Evolutionary conservation across 1,284 basidiomycete genomes (phyloP).

Genomic region (Sporisorium iseilematis-ciliati): DNA sequence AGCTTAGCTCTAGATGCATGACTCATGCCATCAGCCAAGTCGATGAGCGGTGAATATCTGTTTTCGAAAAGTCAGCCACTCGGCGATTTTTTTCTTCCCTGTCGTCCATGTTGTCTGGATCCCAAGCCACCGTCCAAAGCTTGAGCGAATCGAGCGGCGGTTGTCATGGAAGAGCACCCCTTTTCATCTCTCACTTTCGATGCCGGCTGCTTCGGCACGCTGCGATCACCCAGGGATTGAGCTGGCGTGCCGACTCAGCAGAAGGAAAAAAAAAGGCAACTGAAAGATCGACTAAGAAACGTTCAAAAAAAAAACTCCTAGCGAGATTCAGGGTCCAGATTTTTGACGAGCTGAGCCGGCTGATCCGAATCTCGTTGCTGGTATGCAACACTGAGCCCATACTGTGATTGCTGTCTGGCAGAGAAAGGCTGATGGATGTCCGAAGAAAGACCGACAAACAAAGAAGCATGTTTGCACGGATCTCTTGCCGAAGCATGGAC

Average conservation of each 20-base stretch:
- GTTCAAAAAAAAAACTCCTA: conserved; percentile 13
- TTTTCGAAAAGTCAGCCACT: not conserved
- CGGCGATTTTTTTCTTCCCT: conserved; percentile 5
- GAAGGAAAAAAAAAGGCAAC: not conserved
- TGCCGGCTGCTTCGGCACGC: not conserved
- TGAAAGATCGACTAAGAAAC: conserved; percentile 1
- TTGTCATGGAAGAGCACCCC: conserved; percentile 2
- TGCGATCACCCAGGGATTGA: not conserved
- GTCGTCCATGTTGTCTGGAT: not conserved
- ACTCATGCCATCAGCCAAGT: not conserved
- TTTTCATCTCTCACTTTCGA: not conserved
- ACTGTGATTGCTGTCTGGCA: not conserved
- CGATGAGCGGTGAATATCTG: not conserved
- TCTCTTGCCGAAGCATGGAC: not conserved
- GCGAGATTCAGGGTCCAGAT: conserved; percentile 20
- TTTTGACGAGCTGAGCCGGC: not conserved
- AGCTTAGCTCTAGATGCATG: not conserved
- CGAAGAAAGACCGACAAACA: not conserved
- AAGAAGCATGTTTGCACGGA: conserved; percentile 3
- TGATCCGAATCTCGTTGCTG: not conserved
- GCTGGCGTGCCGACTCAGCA: not conserved
- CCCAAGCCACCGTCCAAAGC: not conserved
- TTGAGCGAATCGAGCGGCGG: not conserved
- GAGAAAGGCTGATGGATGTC: not conserved
- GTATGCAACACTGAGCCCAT: not conserved